These are phyloP conservation scores for Dactylis glomerata DNA, from an alignment of 176 grass and related monocot species.

Conservation along the genomic window DNA sequence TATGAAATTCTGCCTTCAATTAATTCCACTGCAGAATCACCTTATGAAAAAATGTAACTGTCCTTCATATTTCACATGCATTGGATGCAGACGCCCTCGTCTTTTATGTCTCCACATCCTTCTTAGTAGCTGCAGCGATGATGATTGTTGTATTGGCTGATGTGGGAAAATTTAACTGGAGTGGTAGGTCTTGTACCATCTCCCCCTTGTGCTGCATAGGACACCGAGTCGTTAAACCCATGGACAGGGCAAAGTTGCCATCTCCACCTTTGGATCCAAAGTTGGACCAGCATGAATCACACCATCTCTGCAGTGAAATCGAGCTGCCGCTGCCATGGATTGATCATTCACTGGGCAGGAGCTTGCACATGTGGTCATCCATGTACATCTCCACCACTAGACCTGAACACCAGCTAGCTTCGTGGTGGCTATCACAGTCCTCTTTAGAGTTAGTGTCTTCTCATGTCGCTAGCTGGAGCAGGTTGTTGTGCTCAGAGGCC, in stretches of 20 bases:
- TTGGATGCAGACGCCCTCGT: neutral
- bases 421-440: too few species aligned
- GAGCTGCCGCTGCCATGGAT: neutral
- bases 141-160: too few species aligned
- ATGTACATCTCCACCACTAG: neutral
- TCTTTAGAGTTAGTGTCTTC: too few species aligned
- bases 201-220: too few species aligned
- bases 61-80: neutral
- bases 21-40: neutral
- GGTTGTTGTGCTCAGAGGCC: too few species aligned
- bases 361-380: neutral
- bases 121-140: too few species aligned
- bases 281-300: neutral
- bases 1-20: neutral
- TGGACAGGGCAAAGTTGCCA: neutral
- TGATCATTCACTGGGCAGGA: neutral
- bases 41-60: neutral
- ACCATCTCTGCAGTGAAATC: neutral
- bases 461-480: too few species aligned
- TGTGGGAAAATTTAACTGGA: too few species aligned
- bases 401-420: too few species aligned
- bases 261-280: neutral
- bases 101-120: neutral
- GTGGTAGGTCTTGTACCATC: too few species aligned
- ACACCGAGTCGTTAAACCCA: neutral